Percentiles rank a stretch among this genome's conserved stretches.
Evolutionary conservation across 2,329 filamentous ascomycete species (phyloP).

Genomic region (Diaporthe batatas): DNA sequence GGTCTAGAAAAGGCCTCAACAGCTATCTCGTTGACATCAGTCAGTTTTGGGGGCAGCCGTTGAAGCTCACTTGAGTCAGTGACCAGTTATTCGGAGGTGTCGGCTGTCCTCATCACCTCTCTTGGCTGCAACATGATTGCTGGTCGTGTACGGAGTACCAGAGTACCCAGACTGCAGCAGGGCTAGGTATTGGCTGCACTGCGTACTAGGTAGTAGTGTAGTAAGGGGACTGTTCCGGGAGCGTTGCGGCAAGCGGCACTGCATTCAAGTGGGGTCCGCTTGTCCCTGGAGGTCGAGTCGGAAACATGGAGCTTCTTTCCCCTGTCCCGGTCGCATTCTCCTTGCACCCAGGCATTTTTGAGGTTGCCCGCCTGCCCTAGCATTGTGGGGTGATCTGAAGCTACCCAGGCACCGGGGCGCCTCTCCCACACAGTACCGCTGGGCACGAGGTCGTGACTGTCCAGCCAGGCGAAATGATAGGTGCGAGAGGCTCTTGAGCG

Average conservation of each 20-base stretch:
- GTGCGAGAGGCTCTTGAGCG: neutral
- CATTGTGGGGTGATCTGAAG: slow-evolving; percentile 30
- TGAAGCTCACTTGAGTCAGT: slow-evolving; percentile 32
- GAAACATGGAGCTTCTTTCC: slow-evolving; percentile 35
- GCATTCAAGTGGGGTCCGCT: slow-evolving; percentile 33
- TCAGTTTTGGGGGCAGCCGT: neutral
- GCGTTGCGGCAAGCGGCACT: slow-evolving; percentile 21
- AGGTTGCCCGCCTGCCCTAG: slow-evolving; percentile 22
- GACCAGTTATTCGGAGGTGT: neutral
- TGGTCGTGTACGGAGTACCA: neutral
- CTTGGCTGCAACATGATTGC: slow-evolving; percentile 31
- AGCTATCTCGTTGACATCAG: slow-evolving; percentile 5
- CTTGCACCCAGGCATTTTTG: slow-evolving; percentile 19
- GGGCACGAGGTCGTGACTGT: slow-evolving; percentile 9
- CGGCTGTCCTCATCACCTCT: slow-evolving; percentile 25
- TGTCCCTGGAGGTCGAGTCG: slow-evolving; percentile 22
- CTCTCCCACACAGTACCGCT: slow-evolving; percentile 2
- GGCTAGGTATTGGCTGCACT: slow-evolving; percentile 2
- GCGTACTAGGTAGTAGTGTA: too few species aligned
- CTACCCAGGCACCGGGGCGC: slow-evolving; percentile 9
- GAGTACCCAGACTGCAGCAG: neutral
- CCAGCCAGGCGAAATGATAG: neutral
- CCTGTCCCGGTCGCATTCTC: slow-evolving; percentile 27
- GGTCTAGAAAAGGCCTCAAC: slow-evolving; percentile 11
- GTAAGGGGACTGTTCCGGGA: slow-evolving; percentile 8